phyloP scores from a whole-genome alignment of 192 early-diverging fungal genomes.

The Backusella psychrophila region DNA sequence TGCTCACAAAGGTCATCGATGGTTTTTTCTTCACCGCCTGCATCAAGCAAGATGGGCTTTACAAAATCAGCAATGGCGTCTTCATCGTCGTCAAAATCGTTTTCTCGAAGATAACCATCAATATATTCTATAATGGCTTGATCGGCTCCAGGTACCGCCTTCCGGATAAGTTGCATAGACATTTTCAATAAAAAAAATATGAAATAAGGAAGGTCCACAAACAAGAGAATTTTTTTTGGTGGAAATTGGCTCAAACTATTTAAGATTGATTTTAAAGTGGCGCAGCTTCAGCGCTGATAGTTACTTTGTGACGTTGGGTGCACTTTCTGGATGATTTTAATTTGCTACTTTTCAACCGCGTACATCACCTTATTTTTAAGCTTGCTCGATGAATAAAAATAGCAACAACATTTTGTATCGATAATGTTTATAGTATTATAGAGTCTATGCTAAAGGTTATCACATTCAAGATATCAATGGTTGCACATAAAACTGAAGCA shows the following conservation, averaged over 20 bases:
- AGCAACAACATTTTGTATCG: no score
- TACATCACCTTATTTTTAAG: no score
- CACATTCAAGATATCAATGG: not conserved
- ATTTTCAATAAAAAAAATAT: not conserved
- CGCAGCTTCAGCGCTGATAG: not conserved
- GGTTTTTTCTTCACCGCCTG: conserved; percentile 55
- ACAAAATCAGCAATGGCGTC: conserved; percentile 67
- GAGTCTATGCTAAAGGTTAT: no score
- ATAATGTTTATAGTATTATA: no score
- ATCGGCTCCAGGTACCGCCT: conserved; percentile 68
- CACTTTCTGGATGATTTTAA: not conserved
- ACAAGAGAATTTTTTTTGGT: not conserved
- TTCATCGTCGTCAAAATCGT: conserved; percentile 51
- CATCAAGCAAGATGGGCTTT: conserved; percentile 65
- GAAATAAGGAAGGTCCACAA: not conserved
- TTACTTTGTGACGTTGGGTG: not conserved
- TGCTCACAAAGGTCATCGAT: conserved; percentile 69
- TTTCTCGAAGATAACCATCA: conserved; percentile 67
- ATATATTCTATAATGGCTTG: conserved; percentile 77
- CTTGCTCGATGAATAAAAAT: no score
- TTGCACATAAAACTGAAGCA: not conserved
- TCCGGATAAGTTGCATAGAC: conserved; percentile 42
- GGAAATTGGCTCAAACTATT: not conserved
- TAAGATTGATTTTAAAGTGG: not conserved
- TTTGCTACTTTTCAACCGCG: no score